Percentiles rank a stretch among this genome's conserved stretches.
Evolutionary conservation across 1,139 yeast species (phyloP).

Genomic region (Tardiomyces digboiensis): DNA sequence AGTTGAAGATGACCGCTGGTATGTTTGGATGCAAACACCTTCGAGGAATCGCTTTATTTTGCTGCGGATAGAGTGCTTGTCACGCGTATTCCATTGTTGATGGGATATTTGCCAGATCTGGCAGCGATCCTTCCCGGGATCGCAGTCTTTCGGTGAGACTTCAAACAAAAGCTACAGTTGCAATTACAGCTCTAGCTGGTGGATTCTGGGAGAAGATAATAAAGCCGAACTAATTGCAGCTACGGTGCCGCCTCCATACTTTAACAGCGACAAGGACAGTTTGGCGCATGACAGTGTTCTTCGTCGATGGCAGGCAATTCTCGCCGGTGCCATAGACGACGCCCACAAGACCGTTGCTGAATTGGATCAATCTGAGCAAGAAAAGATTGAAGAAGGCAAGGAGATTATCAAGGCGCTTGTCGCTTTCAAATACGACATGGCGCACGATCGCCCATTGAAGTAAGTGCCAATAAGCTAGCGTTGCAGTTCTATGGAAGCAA

Average conservation of each 20-base stretch:
- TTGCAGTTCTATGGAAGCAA: too few species aligned
- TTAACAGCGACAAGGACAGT: conserved; percentile 59
- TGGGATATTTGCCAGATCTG: too few species aligned
- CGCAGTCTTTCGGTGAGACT: too few species aligned
- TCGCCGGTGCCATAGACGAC: conserved; percentile 60
- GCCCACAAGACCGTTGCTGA: conserved; percentile 29
- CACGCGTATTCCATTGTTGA: too few species aligned
- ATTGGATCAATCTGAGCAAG: conserved; percentile 17
- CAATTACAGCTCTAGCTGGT: too few species aligned
- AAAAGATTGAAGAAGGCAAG: conserved; percentile 26
- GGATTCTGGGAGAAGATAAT: background rate
- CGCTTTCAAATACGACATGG: conserved; percentile 23
- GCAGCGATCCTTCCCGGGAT: too few species aligned
- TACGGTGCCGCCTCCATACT: conserved; percentile 23
- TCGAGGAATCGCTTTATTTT: too few species aligned
- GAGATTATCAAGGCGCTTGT: conserved; percentile 28
- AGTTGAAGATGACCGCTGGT: too few species aligned
- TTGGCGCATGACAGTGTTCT: conserved; percentile 78
- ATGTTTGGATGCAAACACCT: too few species aligned
- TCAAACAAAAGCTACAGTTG: too few species aligned
- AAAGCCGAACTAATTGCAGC: background rate
- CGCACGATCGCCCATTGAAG: conserved; percentile 19
- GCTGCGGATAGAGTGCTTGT: too few species aligned
- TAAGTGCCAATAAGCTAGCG: conserved; percentile 7
- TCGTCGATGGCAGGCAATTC: conserved; percentile 80